Evolutionary conservation across 805 yeast species (phyloP), one percentile per base, ranked within the genome.

Genomic region (Metschnikowia santaceciliae): DNA sequence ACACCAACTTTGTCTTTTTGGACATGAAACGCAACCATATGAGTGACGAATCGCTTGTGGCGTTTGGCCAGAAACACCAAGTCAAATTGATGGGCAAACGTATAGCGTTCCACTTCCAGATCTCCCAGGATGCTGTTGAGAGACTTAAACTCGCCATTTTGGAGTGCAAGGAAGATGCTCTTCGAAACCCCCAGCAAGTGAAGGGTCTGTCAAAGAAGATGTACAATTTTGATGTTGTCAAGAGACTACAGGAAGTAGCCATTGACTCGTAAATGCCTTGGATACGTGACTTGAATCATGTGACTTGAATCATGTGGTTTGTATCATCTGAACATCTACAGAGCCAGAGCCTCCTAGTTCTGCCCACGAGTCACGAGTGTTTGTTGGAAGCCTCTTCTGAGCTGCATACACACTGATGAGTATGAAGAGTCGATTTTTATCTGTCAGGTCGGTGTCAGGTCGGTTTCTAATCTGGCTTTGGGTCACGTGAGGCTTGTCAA

Each of bases 1-100:
- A 90, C 54, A 86, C 96, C 11, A 90, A 85, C 64, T 89, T 91
- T 67, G 90, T 91, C 40, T 88, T 88, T 61, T 61, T 88, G 47
- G 92, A 90, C 64, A 68, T 81, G 51, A 61, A 57, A 53, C 67
- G 66, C 36, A 79, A 79, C 56, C 72, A 72, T 47, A 78, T 90
- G 67, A 80, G 84, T 62, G 81, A 84, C 26, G 77, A 68, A 17
- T 72, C 74, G 32, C 68, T 88, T 51, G 75, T 74, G 23, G 75
- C 77, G 57, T 69, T 77, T 52, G 89, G 85, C 52, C 65, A 72
- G 41, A 80, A 86, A 60, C 73, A 82, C 62, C 79, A 81, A 45
- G 76, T 91, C 50, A 83, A 79, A 58, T 68, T 86, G 36, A 77
- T 78, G 79, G 90, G 90, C 46, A 83, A 83, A 47, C 79, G 97